Evolutionary conservation across 805 yeast genomes (phyloP).

Genomic region (Ogataea glucozyma): DNA sequence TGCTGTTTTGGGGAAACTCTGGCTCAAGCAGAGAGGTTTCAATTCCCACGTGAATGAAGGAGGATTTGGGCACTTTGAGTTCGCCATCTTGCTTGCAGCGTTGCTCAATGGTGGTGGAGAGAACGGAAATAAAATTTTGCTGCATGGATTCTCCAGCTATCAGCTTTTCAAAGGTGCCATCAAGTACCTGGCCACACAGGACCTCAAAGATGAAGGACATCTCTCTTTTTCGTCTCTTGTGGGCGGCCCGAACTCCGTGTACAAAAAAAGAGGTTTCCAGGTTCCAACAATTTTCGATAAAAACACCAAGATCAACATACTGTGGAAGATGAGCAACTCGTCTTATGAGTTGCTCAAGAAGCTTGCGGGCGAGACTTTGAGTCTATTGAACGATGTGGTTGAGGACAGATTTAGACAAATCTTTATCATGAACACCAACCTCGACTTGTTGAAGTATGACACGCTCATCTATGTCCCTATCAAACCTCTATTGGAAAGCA

Average conservation of each 20-base stretch:
- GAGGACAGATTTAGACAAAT: slow-evolving; percentile 81
- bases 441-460: slow-evolving; percentile 66
- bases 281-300: slow-evolving; percentile 79
- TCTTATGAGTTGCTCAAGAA: slow-evolving; percentile 62
- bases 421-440: slow-evolving; percentile 61
- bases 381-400: slow-evolving; percentile 72
- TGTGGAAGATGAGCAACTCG: slow-evolving; percentile 76
- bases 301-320: slow-evolving; percentile 69
- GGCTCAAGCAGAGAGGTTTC: slow-evolving; percentile 89
- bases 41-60: slow-evolving; percentile 57
- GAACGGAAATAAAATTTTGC: slow-evolving; percentile 70
- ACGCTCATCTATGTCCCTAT: slow-evolving; percentile 54
- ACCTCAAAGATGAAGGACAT: slow-evolving; percentile 62
- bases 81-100: slow-evolving; percentile 77
- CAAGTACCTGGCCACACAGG: slow-evolving; percentile 78
- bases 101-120: slow-evolving; percentile 81
- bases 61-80: slow-evolving; percentile 94
- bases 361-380: slow-evolving; percentile 68
- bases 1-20: slow-evolving; percentile 77
- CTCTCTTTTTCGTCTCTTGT: slow-evolving; percentile 62
- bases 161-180: slow-evolving; percentile 90
- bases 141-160: slow-evolving; percentile 89
- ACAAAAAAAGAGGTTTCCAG: slow-evolving; percentile 60
- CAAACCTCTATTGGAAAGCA: slow-evolving; percentile 38
- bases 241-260: slow-evolving; percentile 47